phyloP scores from a whole-genome alignment of 305 asterid species.

The Fraxinus latifolia region DNA sequence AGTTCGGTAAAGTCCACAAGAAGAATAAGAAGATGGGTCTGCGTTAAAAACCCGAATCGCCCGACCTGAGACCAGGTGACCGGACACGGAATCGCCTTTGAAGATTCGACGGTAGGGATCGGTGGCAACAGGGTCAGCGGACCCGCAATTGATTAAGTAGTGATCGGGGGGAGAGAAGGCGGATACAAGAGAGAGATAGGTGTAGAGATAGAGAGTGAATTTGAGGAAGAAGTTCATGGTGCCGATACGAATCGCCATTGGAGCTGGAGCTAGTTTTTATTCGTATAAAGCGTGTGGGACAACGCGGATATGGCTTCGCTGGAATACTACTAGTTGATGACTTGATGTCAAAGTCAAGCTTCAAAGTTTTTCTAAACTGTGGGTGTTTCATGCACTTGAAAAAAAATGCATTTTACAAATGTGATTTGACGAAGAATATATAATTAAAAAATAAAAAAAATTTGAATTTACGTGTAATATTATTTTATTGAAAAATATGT shows the following conservation, averaged over 20 bases:
- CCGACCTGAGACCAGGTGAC: slow-evolving; percentile 38
- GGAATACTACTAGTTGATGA: neutral
- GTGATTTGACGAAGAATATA: no score
- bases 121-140: slow-evolving; percentile 31
- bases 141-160: slow-evolving; percentile 74
- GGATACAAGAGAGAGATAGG: slow-evolving; percentile 29
- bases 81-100: slow-evolving; percentile 44
- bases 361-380: no score
- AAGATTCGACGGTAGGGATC: slow-evolving; percentile 65
- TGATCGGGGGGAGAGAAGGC: slow-evolving; percentile 57
- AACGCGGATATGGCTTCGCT: neutral
- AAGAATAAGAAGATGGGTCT: slow-evolving; percentile 39
- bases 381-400: no score
- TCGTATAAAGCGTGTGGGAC: neutral
- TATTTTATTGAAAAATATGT: no score
- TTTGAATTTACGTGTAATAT: no score
- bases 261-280: slow-evolving; percentile 24
- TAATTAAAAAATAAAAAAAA: no score
- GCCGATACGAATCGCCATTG: slow-evolving; percentile 40
- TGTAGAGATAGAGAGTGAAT: slow-evolving; percentile 26
- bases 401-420: no score
- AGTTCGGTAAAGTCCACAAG: slow-evolving; percentile 55
- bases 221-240: slow-evolving; percentile 20
- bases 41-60: slow-evolving; percentile 33
- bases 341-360: neutral